These are phyloP conservation scores for Chalciporus chontae DNA, from an alignment of 768 basidiomycete genomes.

Conservation along the genomic window DNA sequence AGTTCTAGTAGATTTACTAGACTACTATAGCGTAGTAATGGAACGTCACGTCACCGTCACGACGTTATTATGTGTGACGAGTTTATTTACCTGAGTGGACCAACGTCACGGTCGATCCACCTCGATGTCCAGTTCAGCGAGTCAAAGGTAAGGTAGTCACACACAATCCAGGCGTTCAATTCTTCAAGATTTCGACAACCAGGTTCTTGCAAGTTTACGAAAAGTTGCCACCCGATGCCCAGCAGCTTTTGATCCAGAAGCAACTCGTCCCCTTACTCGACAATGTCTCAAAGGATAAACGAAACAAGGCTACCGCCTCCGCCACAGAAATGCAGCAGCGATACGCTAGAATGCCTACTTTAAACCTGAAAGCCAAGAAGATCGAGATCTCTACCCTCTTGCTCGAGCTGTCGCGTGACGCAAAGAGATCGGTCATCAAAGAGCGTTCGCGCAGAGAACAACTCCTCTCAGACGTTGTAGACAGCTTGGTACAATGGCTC, in stretches of 20 bases:
- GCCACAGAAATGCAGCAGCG: slow-evolving; percentile 39
- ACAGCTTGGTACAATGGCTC: slow-evolving; percentile 55
- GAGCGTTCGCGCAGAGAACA: slow-evolving; percentile 54
- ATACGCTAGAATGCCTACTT: slow-evolving; percentile 40
- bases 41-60: not conserved
- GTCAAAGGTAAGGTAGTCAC: slow-evolving; percentile 9
- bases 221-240: slow-evolving; percentile 50
- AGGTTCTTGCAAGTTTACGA: slow-evolving; percentile 50
- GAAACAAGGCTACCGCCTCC: slow-evolving; percentile 38
- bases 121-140: slow-evolving; percentile 8
- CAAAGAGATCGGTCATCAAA: slow-evolving; percentile 49
- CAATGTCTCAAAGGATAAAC: slow-evolving; percentile 34
- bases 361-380: slow-evolving; percentile 54
- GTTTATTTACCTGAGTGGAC: too few species aligned
- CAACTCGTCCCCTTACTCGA: slow-evolving; percentile 51
- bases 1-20: too few species aligned
- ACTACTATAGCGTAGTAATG: too few species aligned
- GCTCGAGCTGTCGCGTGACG: slow-evolving; percentile 49
- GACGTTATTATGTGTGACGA: too few species aligned
- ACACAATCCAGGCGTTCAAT: not conserved
- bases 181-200: not conserved
- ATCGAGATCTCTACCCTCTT: slow-evolving; percentile 51
- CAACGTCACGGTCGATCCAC: too few species aligned
- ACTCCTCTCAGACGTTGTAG: slow-evolving; percentile 52
- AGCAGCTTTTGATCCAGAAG: slow-evolving; percentile 45